Evolutionary conservation across 495 filamentous ascomycete species (phyloP), one percentile per base, ranked within the genome.

Genomic region (Cryomyces minteri): DNA sequence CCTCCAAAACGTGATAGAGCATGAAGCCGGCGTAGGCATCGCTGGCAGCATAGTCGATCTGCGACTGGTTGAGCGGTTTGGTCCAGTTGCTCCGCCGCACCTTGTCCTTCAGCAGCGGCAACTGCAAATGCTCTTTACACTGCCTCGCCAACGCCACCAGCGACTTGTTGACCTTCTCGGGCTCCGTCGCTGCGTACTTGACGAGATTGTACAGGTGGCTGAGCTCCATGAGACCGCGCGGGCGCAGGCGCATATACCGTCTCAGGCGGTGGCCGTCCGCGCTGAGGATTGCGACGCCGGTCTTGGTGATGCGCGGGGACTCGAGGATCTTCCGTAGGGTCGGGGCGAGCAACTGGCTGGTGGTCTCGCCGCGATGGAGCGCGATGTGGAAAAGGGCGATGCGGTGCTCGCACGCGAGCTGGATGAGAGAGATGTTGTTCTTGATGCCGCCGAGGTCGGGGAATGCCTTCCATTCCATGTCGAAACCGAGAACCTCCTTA

Each of bases 251-350:
- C 5, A 65, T 46, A 37, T 48, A 53, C 30, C 58, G 54, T n/a
- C 45, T 8, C 9, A 62, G 39, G 5, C 62, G 55, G 4, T 44
- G 55, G 31, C 51, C 54, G 51, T 96, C 67, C 84, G 88, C 63
- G 81, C 82, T 18, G 18, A 25, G 18, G 81, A 96, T 55, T 80
- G 84, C 41, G 87, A 98, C 59, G 76, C 90, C 14, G 77, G 85
- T 1, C 71, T 98, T 45, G 80, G 90, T 60, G 78, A 93, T 58
- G 77, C 88, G 31, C 69, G 78, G n/a, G 72, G 88, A 37, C 72
- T 95, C 8, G 82, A 94, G 55, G 69, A 79, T 38, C 54, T 71
- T 33, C 43, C 53, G 52, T 4, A 65, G 38, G 10, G 51, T 50
- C 2, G 54, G 52, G 7, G 57, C 51, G 10, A 65, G 28, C 0